Percentiles rank a stretch among this genome's conserved stretches.
These are phyloP conservation scores for Podila epicladia DNA, from an alignment of 192 early-diverging fungal species.

Conservation along the genomic window DNA sequence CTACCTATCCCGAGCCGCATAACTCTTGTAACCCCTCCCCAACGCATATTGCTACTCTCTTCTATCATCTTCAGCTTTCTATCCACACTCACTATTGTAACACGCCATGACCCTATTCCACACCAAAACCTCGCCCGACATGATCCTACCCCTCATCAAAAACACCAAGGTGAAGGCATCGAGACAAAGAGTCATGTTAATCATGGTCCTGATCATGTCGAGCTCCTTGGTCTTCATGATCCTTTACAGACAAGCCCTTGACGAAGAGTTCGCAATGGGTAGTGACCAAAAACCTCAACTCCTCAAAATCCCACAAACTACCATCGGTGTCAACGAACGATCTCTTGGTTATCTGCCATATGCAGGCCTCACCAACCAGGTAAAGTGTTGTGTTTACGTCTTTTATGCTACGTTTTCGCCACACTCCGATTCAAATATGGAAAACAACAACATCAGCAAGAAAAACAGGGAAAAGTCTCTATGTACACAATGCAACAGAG, in stretches of 20 bases:
- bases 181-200: background rate
- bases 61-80: too few relatives aligned
- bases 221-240: background rate
- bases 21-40: too few relatives aligned
- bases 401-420: background rate
- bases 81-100: background rate
- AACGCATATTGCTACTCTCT: too few relatives aligned
- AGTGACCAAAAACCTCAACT: too few relatives aligned
- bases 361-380: constrained; percentile 6
- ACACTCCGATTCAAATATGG: background rate
- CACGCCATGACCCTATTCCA: background rate
- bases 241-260: background rate
- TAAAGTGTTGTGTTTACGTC: background rate
- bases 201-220: background rate
- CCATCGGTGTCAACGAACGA: background rate
- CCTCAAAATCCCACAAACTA: background rate
- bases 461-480: too few relatives aligned
- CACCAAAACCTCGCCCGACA: background rate
- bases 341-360: background rate
- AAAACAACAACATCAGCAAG: too few relatives aligned
- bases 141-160: background rate
- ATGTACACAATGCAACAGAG: too few relatives aligned
- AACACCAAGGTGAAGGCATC: background rate
- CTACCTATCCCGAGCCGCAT: too few relatives aligned
- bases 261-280: background rate